phyloP scores from a whole-genome alignment of 768 basidiomycete species.

The Termitomyces bulborhizus region DNA sequence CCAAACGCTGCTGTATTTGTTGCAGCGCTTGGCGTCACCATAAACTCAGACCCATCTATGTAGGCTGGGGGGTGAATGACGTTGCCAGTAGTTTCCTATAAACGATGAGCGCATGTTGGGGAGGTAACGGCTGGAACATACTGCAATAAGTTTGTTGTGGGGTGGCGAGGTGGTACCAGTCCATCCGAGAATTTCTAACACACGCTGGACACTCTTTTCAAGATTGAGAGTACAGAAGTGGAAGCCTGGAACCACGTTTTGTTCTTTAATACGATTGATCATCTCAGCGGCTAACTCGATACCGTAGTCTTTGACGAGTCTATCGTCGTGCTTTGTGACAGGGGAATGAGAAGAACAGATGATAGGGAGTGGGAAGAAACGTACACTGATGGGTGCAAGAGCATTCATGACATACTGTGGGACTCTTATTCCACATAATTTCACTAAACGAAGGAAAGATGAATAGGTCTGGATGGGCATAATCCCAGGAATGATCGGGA shows the following conservation, averaged over 20 bases:
- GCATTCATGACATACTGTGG: slow-evolving; percentile 60
- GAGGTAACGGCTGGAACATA: slow-evolving; percentile 19
- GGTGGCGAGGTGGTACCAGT: slow-evolving; percentile 33
- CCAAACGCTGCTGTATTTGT: slow-evolving; percentile 54
- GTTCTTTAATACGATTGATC: slow-evolving; percentile 52
- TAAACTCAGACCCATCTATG: slow-evolving; percentile 27
- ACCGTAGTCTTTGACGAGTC: slow-evolving; percentile 93
- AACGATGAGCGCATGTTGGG: neutral
- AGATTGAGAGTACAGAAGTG: slow-evolving; percentile 97
- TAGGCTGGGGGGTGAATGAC: slow-evolving; percentile 20
- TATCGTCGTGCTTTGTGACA: slow-evolving; percentile 73
- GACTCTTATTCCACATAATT: slow-evolving; percentile 78
- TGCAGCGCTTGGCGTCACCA: slow-evolving; percentile 63
- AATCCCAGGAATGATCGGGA: slow-evolving; percentile 91
- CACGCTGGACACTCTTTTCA: slow-evolving; percentile 87
- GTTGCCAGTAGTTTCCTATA: slow-evolving; percentile 31
- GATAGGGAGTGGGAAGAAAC: slow-evolving; percentile 14
- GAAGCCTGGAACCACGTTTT: slow-evolving; percentile 63
- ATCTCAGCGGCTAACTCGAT: slow-evolving; percentile 78
- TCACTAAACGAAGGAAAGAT: slow-evolving; percentile 87
- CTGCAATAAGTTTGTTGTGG: slow-evolving; percentile 66
- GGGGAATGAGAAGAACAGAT: neutral
- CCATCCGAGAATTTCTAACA: slow-evolving; percentile 81
- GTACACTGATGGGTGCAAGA: slow-evolving; percentile 72
- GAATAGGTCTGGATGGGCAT: slow-evolving; percentile 98